Conservation (phyloP, 208 protist species). For the Trypanosoma caninum region DNA sequence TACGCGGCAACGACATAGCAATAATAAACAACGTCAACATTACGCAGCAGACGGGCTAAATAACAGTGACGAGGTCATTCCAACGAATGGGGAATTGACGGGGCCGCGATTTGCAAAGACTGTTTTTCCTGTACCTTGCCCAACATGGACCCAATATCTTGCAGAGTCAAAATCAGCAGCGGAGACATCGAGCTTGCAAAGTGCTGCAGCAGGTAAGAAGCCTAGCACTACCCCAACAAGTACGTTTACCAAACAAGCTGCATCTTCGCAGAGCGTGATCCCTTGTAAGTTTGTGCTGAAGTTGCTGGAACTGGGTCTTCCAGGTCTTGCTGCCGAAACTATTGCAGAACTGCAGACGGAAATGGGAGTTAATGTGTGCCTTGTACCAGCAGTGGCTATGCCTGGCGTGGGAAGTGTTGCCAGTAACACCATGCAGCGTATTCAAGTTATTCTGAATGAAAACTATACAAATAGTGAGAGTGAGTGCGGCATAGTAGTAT, state of each 20-base stretch:
- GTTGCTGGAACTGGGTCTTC: conserved; percentile 43
- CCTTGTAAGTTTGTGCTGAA: conserved; percentile 60
- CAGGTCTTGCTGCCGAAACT: conserved; percentile 24
- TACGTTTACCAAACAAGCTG: conserved; percentile 1
- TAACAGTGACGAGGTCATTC: conserved; percentile 17
- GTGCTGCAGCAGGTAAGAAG: background rate
- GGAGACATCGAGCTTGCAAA: background rate
- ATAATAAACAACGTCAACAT: background rate
- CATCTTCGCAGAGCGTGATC: conserved; percentile 17
- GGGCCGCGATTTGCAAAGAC: conserved; percentile 50
- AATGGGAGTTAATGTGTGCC: conserved; percentile 50
- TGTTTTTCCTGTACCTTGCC: conserved; percentile 40
- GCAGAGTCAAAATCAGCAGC: conserved; percentile 10
- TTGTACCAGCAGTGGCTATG: conserved; percentile 42
- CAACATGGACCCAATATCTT: conserved; percentile 37
- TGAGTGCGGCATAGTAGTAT: background rate
- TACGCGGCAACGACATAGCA: background rate
- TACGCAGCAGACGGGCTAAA: background rate
- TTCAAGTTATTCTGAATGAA: conserved; percentile 8
- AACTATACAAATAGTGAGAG: background rate
- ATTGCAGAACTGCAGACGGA: conserved; percentile 33
- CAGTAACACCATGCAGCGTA: conserved; percentile 3
- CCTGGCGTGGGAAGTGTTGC: conserved; percentile 10
- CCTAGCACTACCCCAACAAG: background rate
- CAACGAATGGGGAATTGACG: conserved; percentile 44